Evolutionary conservation across 1,284 basidiomycete genomes (phyloP).

Genomic region (Melampsora americana): DNA sequence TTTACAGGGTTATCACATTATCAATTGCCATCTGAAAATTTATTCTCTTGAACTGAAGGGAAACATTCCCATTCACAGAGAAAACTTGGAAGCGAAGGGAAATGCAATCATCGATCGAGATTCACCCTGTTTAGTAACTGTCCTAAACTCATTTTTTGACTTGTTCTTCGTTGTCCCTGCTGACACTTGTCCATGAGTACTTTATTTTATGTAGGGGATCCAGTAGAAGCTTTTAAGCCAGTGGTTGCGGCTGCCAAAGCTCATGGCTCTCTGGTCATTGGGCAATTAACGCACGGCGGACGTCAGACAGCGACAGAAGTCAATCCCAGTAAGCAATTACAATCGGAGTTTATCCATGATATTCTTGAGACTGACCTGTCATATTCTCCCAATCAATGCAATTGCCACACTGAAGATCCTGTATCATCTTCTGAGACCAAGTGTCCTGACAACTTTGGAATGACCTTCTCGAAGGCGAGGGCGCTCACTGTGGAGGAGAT

Average conservation of each 20-base stretch:
- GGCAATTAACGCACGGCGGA: slow-evolving; percentile 58
- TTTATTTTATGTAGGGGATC: slow-evolving; percentile 47
- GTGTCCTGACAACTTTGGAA: slow-evolving; percentile 17
- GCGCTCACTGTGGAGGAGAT: slow-evolving; percentile 52
- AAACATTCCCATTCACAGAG: slow-evolving; percentile 52
- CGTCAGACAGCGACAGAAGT: slow-evolving; percentile 51
- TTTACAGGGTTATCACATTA: slow-evolving; percentile 24
- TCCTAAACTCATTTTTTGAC: no score
- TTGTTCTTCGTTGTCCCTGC: not conserved
- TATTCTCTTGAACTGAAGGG: slow-evolving; percentile 46
- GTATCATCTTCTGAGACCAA: slow-evolving; percentile 51
- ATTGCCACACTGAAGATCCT: slow-evolving; percentile 27
- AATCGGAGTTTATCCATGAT: slow-evolving; percentile 53
- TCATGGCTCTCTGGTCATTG: slow-evolving; percentile 56
- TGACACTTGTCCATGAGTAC: not conserved
- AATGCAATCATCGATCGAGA: slow-evolving; percentile 51
- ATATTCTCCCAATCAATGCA: slow-evolving; percentile 42
- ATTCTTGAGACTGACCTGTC: slow-evolving; percentile 40
- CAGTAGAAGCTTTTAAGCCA: slow-evolving; percentile 53
- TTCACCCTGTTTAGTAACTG: slow-evolving; percentile 10
- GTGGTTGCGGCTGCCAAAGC: slow-evolving; percentile 55
- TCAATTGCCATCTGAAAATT: slow-evolving; percentile 8
- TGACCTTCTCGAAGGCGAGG: slow-evolving; percentile 48
- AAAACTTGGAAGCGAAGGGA: slow-evolving; percentile 51
- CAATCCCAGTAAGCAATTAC: slow-evolving; percentile 49